A percentile compares a stretch with the other conserved stretches of the same genome.
Conservation (phyloP, 306 rosid species). For the Biancaea sappan region DNA sequence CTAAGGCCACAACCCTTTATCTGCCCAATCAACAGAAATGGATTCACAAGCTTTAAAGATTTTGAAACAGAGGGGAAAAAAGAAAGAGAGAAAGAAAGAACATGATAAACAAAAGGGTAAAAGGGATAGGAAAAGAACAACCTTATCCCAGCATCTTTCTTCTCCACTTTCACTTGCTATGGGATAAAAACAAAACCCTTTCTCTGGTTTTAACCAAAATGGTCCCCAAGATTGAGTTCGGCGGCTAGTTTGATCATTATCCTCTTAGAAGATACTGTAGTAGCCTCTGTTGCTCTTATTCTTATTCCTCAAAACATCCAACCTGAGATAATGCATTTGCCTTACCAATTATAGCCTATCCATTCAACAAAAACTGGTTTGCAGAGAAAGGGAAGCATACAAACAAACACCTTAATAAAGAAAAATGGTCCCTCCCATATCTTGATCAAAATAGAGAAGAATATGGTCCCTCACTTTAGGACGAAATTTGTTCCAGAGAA, state of each 20-base stretch:
- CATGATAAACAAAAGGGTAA: slow-evolving; percentile 28
- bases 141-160: slow-evolving; percentile 39
- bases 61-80: neutral
- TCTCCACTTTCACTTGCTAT: slow-evolving; percentile 37
- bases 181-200: slow-evolving; percentile 29
- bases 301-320: slow-evolving; percentile 26
- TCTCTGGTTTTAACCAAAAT: slow-evolving; percentile 26
- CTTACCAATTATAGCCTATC: slow-evolving; percentile 26
- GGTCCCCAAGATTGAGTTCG: slow-evolving; percentile 20
- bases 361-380: slow-evolving; percentile 11
- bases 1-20: slow-evolving; percentile 23
- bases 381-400: neutral
- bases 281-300: slow-evolving; percentile 26
- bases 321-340: slow-evolving; percentile 27
- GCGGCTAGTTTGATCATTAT: slow-evolving; percentile 31
- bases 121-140: slow-evolving; percentile 15
- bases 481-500: slow-evolving; percentile 26
- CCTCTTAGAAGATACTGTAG: slow-evolving; percentile 6
- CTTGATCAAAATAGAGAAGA: slow-evolving; percentile 35
- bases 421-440: slow-evolving; percentile 33
- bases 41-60: slow-evolving; percentile 11
- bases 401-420: slow-evolving; percentile 14
- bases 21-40: slow-evolving; percentile 7
- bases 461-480: slow-evolving; percentile 37
- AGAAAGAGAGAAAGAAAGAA: neutral